Evolutionary conservation across 257 asterid genomes (phyloP), one percentile per base, ranked within the genome.

Genomic region (Salvia splendens): DNA sequence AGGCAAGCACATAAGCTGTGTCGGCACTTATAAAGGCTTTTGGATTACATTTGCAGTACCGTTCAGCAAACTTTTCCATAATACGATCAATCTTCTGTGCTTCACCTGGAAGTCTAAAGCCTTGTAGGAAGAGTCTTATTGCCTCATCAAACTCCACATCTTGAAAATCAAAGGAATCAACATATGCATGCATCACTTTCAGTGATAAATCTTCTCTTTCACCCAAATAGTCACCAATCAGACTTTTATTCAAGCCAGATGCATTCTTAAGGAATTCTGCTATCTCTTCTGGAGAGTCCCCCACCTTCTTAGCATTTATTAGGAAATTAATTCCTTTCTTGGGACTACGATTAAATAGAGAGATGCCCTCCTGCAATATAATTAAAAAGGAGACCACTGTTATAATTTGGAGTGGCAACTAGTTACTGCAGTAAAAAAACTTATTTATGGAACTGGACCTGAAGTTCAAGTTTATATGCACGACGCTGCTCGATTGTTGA

Each of bases 101-200:
- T 89, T 94, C 99, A 45, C 99, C 99, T 50, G 99, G 99, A 79
- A 94, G 72, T 66, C 99, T 88, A 72, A 94, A 94, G 64, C 99
- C 99, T 72, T 84, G 95, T 67, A 94, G 83, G 78, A 94, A 85
- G 77, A 69, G 82, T 82, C 95, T 94, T 68, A 94, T 91, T 63
- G 99, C 97, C 83, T 94, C 99, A 65, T 94, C 99, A 71, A 91
- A 94, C 82, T 88, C 88, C 91, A 78, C 78, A 35, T 79, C 91
- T 88, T 94, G 89, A 79, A 94, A 94, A 64, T 91, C 96, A 79
- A 94, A 94, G 69, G 99, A 91, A 77, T 94, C 99, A 74, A 94
- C 99, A 62, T 91, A 94, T 11, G 96, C 95, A 71, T 94, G 99
- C 99, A 94, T 94, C 73, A 94, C 97, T 81, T 85, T 87, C 79